These are phyloP conservation scores for Cudoniella acicularis DNA, from an alignment of 495 filamentous ascomycete species.

Conservation along the genomic window DNA sequence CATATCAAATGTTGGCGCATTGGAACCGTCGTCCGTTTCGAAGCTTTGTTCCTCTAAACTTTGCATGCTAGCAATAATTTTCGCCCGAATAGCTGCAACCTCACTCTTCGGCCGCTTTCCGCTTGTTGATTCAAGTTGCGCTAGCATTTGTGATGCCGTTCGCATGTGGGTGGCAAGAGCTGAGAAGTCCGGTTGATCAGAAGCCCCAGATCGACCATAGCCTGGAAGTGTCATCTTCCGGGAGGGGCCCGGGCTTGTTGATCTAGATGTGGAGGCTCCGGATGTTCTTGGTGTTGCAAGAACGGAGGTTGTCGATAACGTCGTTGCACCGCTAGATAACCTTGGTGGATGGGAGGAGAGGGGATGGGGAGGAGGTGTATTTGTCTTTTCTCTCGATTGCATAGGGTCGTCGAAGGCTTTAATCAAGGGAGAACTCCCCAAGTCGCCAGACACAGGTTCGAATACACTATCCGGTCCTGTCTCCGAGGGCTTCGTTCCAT, in stretches of 20 bases:
- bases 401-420: slow-evolving; percentile 46
- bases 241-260: slow-evolving; percentile 52
- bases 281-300: slow-evolving; percentile 46
- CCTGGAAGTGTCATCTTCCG: slow-evolving; percentile 46
- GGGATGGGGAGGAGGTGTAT: slow-evolving; percentile 8
- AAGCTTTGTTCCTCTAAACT: slow-evolving; percentile 78
- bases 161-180: slow-evolving; percentile 77
- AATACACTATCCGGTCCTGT: slow-evolving; percentile 66
- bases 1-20: slow-evolving; percentile 64
- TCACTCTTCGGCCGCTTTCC: slow-evolving; percentile 67
- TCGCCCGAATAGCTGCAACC: slow-evolving; percentile 69
- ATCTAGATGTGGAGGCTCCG: slow-evolving; percentile 52
- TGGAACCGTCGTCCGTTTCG: slow-evolving; percentile 49
- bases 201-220: slow-evolving; percentile 33
- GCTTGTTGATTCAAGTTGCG: slow-evolving; percentile 68
- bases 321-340: slow-evolving; percentile 52
- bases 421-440: slow-evolving; percentile 63
- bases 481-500: slow-evolving; percentile 28
- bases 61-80: slow-evolving; percentile 82
- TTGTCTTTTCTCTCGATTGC: slow-evolving; percentile 16
- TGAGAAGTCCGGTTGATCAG: slow-evolving; percentile 65
- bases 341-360: slow-evolving; percentile 35
- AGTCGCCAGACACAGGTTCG: slow-evolving; percentile 66
- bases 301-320: slow-evolving; percentile 43
- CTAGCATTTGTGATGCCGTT: slow-evolving; percentile 73